Conservation (phyloP, 768 basidiomycete species). For the Chalciporus piperatus region DNA sequence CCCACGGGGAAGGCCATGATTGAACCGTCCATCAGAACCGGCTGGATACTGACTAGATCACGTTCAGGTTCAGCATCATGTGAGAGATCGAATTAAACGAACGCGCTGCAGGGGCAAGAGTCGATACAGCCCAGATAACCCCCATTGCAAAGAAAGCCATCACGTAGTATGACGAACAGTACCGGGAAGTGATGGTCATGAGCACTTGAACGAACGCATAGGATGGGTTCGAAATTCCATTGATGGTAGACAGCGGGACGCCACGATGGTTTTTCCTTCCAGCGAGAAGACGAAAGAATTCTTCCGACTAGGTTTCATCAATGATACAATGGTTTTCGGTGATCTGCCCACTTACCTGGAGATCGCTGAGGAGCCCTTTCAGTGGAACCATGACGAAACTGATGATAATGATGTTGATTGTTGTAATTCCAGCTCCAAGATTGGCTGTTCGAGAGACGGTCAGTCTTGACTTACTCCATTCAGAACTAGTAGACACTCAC, state of each 20-base stretch:
- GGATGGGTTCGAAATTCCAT: constrained; percentile 15
- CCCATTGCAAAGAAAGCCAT: constrained; percentile 3
- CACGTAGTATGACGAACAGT: constrained; percentile 9
- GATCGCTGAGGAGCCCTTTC: constrained; percentile 8
- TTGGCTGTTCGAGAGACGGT: constrained; percentile 1
- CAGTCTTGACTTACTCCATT: neutral
- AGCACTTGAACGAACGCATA: constrained; percentile 6
- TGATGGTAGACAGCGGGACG: constrained; percentile 6
- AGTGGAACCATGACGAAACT: constrained; percentile 13
- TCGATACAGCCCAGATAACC: constrained; percentile 9
- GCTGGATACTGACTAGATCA: constrained; percentile 10
- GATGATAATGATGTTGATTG: constrained; percentile 15
- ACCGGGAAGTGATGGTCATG: neutral
- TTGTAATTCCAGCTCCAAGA: constrained; percentile 11
- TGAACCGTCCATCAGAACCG: constrained; percentile 11
- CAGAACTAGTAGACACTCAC: neutral
- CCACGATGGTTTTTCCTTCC: neutral
- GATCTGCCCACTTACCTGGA: constrained; percentile 2
- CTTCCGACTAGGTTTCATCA: constrained; percentile 12
- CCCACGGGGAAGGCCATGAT: constrained; percentile 16
- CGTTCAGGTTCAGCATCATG: neutral
- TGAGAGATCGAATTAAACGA: neutral
- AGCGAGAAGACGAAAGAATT: constrained; percentile 18
- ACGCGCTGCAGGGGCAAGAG: constrained; percentile 11
- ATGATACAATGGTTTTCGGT: neutral